Percentiles rank a stretch among this genome's conserved stretches.
These are phyloP conservation scores for Geotrichum phurueaensis DNA, from an alignment of 1,139 yeast species.

Conservation along the genomic window DNA sequence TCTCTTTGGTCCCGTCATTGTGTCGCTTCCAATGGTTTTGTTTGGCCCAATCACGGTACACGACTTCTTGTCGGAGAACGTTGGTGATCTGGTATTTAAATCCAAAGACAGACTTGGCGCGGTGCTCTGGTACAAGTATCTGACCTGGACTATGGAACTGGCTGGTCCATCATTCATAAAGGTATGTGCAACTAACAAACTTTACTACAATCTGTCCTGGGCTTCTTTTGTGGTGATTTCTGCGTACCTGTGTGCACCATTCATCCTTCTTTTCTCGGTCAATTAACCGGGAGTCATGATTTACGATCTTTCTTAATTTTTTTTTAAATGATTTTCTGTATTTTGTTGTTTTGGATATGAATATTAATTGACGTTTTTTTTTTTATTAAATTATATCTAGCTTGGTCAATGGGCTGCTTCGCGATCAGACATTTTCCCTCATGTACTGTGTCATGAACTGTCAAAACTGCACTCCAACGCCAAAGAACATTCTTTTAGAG, in stretches of 20 bases:
- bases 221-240: not conserved
- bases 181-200: constrained; percentile 24
- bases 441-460: constrained; percentile 70
- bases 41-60: constrained; percentile 45
- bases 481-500: constrained; percentile 58
- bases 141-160: constrained; percentile 64
- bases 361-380: not conserved
- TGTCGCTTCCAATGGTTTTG: constrained; percentile 59
- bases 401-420: constrained; percentile 99
- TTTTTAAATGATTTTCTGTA: not conserved
- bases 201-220: constrained; percentile 17
- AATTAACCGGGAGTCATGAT: not conserved
- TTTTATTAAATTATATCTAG: constrained; percentile 17
- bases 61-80: constrained; percentile 1
- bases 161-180: constrained; percentile 96
- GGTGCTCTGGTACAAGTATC: constrained; percentile 59
- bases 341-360: not conserved
- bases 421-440: constrained; percentile 89
- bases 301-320: not conserved
- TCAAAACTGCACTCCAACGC: constrained; percentile 79
- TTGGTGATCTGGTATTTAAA: constrained; percentile 17
- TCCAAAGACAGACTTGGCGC: constrained; percentile 53
- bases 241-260: not conserved
- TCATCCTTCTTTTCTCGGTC: not conserved
- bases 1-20: constrained; percentile 65